Conservation (phyloP, 192 early-diverging fungal species). For the Rhizophagus prolifer region DNA sequence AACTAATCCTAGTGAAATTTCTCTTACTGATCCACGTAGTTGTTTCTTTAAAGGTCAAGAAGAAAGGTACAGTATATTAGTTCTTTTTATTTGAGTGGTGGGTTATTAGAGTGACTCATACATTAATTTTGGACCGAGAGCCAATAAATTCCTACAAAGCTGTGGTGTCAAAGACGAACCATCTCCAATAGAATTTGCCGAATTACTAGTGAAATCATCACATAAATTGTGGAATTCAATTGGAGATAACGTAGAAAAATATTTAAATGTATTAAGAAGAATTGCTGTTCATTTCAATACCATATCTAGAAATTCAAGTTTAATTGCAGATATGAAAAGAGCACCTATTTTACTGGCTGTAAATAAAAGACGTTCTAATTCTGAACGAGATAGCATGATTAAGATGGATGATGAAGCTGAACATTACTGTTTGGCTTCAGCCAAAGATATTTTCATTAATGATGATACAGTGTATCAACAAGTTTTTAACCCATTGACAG, state of each 20-base stretch:
- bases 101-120: conserved; percentile 46
- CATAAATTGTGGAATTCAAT: conserved; percentile 58
- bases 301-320: conserved; percentile 37
- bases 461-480: conserved; percentile 75
- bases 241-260: conserved; percentile 53
- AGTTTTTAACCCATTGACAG: conserved; percentile 68
- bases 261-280: conserved; percentile 66
- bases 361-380: background rate
- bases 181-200: conserved; percentile 66
- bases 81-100: background rate
- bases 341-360: conserved; percentile 62
- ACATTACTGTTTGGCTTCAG: conserved; percentile 56
- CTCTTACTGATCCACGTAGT: too few species aligned
- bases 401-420: conserved; percentile 33
- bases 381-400: conserved; percentile 41
- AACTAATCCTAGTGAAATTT: too few species aligned
- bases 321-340: conserved; percentile 60
- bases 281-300: conserved; percentile 66
- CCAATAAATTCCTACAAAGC: conserved; percentile 73
- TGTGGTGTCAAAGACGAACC: conserved; percentile 88
- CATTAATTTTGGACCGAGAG: conserved; percentile 69
- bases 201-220: conserved; percentile 61
- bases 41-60: background rate
- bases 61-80: background rate
- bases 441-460: conserved; percentile 72